phyloP scores from a whole-genome alignment of 177 flowering plant species.

The Viscum album region DNA sequence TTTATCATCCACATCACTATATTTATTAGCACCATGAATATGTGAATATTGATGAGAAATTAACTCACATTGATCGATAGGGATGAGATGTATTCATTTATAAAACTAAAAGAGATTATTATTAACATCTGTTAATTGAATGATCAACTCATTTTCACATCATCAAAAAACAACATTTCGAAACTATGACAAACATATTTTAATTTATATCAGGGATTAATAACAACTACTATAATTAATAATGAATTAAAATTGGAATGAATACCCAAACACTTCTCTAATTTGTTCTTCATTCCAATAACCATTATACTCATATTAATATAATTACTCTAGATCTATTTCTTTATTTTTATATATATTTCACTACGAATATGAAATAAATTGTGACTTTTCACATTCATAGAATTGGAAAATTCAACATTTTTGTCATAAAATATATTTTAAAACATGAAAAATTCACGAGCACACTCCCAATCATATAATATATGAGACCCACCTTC shows the following conservation, averaged over 20 bases:
- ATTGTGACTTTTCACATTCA: not conserved
- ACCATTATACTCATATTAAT: not conserved
- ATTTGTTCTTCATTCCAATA: slow-evolving; percentile 1
- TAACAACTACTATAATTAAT: not conserved
- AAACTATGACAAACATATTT: not conserved
- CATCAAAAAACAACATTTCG: not conserved
- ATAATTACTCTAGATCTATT: not conserved
- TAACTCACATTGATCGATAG: too few species aligned
- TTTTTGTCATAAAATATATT: slow-evolving; percentile 7
- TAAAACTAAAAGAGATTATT: not conserved
- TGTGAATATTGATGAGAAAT: too few species aligned
- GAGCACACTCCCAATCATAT: not conserved
- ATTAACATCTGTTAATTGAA: not conserved
- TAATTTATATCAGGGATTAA: slow-evolving; percentile 10
- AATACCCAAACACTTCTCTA: slow-evolving; percentile 3
- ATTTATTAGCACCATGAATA: too few species aligned
- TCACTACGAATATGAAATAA: not conserved
- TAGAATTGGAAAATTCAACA: slow-evolving; percentile 5
- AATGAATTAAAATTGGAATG: not conserved
- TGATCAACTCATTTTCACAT: not conserved
- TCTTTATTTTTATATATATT: not conserved
- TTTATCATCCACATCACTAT: too few species aligned
- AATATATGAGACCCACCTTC: not conserved
- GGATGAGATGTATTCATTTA: not conserved
- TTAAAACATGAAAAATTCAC: not conserved